phyloP scores from a whole-genome alignment of 768 basidiomycete genomes.

The Auricularia cornea region DNA sequence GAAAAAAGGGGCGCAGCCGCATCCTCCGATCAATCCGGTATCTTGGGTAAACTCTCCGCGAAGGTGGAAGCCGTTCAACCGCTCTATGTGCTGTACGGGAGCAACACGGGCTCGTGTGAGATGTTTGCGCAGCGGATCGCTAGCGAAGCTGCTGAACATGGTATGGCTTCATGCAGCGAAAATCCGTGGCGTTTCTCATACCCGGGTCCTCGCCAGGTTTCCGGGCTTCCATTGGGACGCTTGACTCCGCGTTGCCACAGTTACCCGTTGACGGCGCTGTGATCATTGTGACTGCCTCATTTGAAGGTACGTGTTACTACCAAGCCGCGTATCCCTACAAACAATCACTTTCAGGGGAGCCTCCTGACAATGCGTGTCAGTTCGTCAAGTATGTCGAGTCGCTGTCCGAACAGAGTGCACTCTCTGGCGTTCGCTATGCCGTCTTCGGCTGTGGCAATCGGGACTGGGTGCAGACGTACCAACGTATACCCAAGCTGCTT shows the following conservation, averaged over 20 bases:
- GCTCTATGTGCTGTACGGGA: constrained; percentile 36
- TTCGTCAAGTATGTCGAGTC: constrained; percentile 37
- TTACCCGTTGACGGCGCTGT: constrained; percentile 38
- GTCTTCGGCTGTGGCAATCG: constrained; percentile 44
- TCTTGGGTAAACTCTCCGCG: background rate
- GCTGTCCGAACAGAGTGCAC: constrained; percentile 14
- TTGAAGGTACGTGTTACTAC: constrained; percentile 29
- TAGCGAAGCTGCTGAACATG: constrained; percentile 28
- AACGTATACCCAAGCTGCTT: constrained; percentile 35
- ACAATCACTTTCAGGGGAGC: constrained; percentile 32
- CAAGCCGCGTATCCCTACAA: background rate
- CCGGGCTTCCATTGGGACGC: constrained; percentile 28
- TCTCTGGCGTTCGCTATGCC: constrained; percentile 30
- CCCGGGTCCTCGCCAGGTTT: constrained; percentile 23
- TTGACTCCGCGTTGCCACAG: constrained; percentile 31
- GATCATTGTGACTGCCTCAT: constrained; percentile 38
- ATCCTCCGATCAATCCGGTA: background rate
- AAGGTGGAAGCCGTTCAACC: constrained; percentile 16
- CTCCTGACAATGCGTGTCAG: constrained; percentile 39
- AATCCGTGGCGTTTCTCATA: too few species aligned
- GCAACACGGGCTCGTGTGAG: constrained; percentile 42
- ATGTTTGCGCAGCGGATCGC: constrained; percentile 37
- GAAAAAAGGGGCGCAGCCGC: background rate
- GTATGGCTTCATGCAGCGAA: constrained; percentile 13
- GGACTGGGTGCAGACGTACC: constrained; percentile 41